Evolutionary conservation across 208 protist genomes (phyloP).

Genomic region (Trypanosoma melophagium): DNA sequence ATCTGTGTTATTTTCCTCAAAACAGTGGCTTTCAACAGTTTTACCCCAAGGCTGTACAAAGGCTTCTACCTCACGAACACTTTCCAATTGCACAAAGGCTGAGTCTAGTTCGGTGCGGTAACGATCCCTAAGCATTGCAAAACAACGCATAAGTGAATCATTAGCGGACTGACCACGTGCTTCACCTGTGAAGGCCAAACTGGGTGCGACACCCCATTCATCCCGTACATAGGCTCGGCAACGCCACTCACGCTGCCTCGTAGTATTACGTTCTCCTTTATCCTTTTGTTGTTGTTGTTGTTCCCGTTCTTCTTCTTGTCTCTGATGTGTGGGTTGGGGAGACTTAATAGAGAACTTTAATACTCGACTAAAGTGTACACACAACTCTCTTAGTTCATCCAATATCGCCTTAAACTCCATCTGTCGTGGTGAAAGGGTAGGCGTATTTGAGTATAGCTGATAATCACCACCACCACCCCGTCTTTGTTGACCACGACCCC

Average conservation of each 20-base stretch:
- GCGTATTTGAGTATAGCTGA: slow-evolving; percentile 5
- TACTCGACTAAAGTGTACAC: slow-evolving; percentile 66
- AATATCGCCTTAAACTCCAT: slow-evolving; percentile 71
- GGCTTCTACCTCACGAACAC: slow-evolving; percentile 62
- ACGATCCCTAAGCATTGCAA: slow-evolving; percentile 52
- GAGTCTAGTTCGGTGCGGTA: slow-evolving; percentile 60
- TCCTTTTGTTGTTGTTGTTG: background rate
- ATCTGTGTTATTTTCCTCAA: slow-evolving; percentile 21
- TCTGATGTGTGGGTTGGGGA: slow-evolving; percentile 12
- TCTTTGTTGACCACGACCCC: slow-evolving; percentile 12
- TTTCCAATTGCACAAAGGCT: slow-evolving; percentile 51
- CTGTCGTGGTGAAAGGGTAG: slow-evolving; percentile 57
- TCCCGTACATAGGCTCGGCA: slow-evolving; percentile 86
- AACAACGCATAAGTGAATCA: slow-evolving; percentile 57
- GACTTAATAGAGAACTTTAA: slow-evolving; percentile 85
- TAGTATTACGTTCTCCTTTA: background rate
- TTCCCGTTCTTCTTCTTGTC: slow-evolving; percentile 2
- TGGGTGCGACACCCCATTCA: slow-evolving; percentile 69
- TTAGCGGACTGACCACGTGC: slow-evolving; percentile 48
- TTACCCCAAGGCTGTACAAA: slow-evolving; percentile 34
- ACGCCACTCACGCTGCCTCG: slow-evolving; percentile 37
- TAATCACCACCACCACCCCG: slow-evolving; percentile 4
- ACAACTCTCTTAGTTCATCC: slow-evolving; percentile 71
- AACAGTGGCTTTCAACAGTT: slow-evolving; percentile 30
- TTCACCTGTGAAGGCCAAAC: slow-evolving; percentile 48